These are phyloP conservation scores for Pogostemon cablin DNA, from an alignment of 257 asterid species.

Conservation along the genomic window DNA sequence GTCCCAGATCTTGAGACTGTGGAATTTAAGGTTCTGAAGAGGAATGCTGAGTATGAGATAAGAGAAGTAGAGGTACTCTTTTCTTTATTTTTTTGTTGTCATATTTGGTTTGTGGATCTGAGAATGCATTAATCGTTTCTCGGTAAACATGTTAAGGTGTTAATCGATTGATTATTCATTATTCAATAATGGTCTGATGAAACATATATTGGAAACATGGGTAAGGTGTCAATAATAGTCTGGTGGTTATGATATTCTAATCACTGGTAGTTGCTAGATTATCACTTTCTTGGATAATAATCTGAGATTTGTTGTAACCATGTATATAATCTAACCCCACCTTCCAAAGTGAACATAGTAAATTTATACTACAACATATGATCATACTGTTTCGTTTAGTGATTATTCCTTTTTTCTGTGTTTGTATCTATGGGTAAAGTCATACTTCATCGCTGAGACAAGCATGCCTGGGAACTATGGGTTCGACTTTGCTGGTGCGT, in stretches of 20 bases:
- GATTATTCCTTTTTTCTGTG: slow-evolving; percentile 15
- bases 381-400: background rate
- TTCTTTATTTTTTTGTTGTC: slow-evolving; percentile 12
- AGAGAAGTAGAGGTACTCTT: slow-evolving; percentile 75
- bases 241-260: background rate
- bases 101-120: background rate
- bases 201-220: no score
- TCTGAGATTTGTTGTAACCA: no score
- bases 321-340: no score
- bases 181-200: background rate
- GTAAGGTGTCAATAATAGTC: background rate
- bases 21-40: slow-evolving; percentile 68
- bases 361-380: background rate
- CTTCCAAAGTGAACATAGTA: slow-evolving; percentile 10
- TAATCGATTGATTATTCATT: background rate
- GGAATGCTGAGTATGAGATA: slow-evolving; percentile 65
- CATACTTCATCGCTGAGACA: slow-evolving; percentile 80
- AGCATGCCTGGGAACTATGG: slow-evolving; percentile 87
- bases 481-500: slow-evolving; percentile 74
- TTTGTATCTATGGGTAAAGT: slow-evolving; percentile 41
- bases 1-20: slow-evolving; percentile 87
- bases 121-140: background rate
- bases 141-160: background rate
- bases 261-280: background rate
- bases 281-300: no score